A percentile compares a stretch with the other conserved stretches of the same genome.
phyloP scores from a whole-genome alignment of 2,329 filamentous ascomycete species.

The Dothideomycetes sp. region DNA sequence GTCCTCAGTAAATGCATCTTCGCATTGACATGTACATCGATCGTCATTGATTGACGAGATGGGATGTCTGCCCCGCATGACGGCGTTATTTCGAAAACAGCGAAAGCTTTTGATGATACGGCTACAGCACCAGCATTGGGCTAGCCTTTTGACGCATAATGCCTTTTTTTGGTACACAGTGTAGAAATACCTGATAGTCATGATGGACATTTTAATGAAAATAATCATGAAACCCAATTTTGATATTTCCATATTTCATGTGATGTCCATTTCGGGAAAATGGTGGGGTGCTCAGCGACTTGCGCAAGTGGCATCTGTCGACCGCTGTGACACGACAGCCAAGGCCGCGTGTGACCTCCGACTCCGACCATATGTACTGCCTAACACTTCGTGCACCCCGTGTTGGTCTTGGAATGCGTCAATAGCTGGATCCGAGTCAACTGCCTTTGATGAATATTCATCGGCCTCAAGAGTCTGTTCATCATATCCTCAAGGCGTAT shows the following conservation, averaged over 20 bases:
- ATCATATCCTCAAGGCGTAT: neutral
- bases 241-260: neutral
- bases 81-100: neutral
- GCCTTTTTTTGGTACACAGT: constrained; percentile 1
- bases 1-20: constrained; percentile 20
- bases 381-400: too few species aligned
- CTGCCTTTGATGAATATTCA: neutral
- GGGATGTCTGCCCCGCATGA: too few species aligned
- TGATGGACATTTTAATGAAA: constrained; percentile 7
- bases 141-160: constrained; percentile 7
- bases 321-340: too few species aligned
- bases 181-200: constrained; percentile 9
- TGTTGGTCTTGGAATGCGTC: too few species aligned
- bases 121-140: too few species aligned
- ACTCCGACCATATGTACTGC: too few species aligned
- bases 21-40: too few species aligned
- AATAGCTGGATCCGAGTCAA: too few species aligned
- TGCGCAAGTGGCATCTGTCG: too few species aligned
- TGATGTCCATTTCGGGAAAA: neutral
- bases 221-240: constrained; percentile 2
- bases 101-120: neutral
- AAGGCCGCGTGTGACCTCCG: neutral
- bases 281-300: neutral
- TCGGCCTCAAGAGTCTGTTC: neutral
- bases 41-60: neutral